These are phyloP conservation scores for Sarocladium brachiariae DNA, from an alignment of 2,329 filamentous ascomycete genomes.

Conservation along the genomic window DNA sequence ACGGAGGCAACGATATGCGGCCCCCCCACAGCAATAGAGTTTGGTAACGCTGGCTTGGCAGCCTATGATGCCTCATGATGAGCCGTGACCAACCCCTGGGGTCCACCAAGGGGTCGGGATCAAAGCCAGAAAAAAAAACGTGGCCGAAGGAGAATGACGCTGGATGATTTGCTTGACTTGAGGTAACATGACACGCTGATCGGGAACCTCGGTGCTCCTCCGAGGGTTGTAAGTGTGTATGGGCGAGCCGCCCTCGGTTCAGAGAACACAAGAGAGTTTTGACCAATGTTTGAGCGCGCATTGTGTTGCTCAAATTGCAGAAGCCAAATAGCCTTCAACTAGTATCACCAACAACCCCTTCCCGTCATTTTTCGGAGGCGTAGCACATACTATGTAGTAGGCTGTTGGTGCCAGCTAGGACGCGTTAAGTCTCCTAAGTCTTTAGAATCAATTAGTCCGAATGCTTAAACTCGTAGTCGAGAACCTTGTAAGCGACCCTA, in stretches of 20 bases:
- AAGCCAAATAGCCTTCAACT: not conserved
- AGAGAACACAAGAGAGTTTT: not conserved
- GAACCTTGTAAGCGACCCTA: no score
- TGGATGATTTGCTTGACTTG: conserved; percentile 3
- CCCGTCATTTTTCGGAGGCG: not conserved
- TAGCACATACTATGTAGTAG: no score
- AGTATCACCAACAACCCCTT: not conserved
- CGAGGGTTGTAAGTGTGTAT: no score
- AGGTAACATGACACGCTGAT: not conserved
- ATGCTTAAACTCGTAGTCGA: no score
- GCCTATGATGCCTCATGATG: conserved; percentile 4
- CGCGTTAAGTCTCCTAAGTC: no score
- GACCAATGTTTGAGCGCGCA: not conserved
- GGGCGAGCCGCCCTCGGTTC: no score
- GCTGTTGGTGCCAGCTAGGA: no score
- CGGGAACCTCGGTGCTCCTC: not conserved
- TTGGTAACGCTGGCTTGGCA: conserved; percentile 5
- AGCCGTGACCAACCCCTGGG: not conserved
- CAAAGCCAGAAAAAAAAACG: conserved; percentile 6
- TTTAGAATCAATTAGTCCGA: no score
- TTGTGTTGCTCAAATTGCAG: not conserved
- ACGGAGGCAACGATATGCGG: not conserved
- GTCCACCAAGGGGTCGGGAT: not conserved
- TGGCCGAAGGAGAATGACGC: not conserved
- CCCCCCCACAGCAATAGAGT: conserved; percentile 1